Evolutionary conservation across 2,329 filamentous ascomycete genomes (phyloP), one percentile per base, ranked within the genome.

Genomic region (Pleurostoma richardsiae): DNA sequence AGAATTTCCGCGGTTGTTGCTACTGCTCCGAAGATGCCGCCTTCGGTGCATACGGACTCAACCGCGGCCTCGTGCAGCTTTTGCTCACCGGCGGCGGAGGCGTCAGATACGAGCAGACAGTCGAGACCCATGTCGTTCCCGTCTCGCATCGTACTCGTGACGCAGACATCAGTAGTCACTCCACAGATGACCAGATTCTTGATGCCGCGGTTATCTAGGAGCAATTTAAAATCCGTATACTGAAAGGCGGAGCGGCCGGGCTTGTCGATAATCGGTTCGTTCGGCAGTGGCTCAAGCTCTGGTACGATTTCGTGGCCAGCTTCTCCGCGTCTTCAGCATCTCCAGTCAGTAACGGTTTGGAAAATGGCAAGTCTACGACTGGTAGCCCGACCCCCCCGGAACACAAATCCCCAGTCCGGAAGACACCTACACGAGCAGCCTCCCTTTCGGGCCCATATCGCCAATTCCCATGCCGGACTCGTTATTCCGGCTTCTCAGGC

Each of bases 241-340:
- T 57, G 52, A 39, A 66, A 66, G 4, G 63, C 63, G 40, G 59
- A 59, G 1, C 56, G 53, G 2, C 63, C 63, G 2, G 63, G 62
- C 43, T 66, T 65, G 38, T 66, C 63, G 36, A 65, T 59, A 4
- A 65, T 45, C 4, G 56, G 55, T 42, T 66, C 63, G 6, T 49
- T 49, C 4, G 43, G 42, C 2, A 54, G 29, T 1, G 63, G 63
- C 2, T 42, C 36, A 3, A 65, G 46, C 46, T 65, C 78, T 6
- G 70, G 62, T 19, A 83, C 70, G 30, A 74, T 80, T 41, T 77
- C 78, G 55, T 82, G 79, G 1, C 80, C 80, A 27, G 64, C 55
- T 54, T 82, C 75, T 1, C 80, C 80, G 26, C 79, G 73, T 19
- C 19, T 19, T 19, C 19, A 19, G 19, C 19, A 19, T 19, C 19